Evolutionary conservation across 352 stramenopile species (phyloP).

Genomic region (Phytophthora palmivora): DNA sequence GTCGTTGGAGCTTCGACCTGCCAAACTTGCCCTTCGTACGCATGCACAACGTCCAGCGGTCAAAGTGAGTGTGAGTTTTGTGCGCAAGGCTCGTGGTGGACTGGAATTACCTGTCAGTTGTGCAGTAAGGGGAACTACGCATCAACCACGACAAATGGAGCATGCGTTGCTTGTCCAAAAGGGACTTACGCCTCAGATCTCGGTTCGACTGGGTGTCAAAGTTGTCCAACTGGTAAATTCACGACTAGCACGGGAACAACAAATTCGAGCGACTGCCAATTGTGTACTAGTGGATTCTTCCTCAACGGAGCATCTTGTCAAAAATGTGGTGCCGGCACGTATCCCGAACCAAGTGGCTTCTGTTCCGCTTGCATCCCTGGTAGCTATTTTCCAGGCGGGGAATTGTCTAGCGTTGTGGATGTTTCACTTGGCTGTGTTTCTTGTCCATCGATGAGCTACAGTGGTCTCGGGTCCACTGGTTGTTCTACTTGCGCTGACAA

Average conservation of each 20-base stretch:
- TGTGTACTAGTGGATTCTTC: slow-evolving; percentile 41
- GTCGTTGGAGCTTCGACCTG: slow-evolving; percentile 38
- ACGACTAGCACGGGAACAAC: slow-evolving; percentile 39
- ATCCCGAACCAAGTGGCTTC: slow-evolving; percentile 37
- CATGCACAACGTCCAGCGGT: slow-evolving; percentile 45
- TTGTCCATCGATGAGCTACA: slow-evolving; percentile 56
- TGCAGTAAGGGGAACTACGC: slow-evolving; percentile 51
- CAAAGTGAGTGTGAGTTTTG: slow-evolving; percentile 44
- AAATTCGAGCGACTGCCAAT: slow-evolving; percentile 36
- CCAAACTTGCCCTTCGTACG: slow-evolving; percentile 36
- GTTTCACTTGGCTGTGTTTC: slow-evolving; percentile 38
- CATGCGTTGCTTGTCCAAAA: slow-evolving; percentile 53
- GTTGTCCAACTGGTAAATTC: slow-evolving; percentile 46
- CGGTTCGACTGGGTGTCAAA: slow-evolving; percentile 32
- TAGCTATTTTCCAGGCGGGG: slow-evolving; percentile 39
- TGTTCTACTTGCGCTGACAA: slow-evolving; percentile 47
- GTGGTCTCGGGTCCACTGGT: slow-evolving; percentile 26
- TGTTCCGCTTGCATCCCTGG: slow-evolving; percentile 54
- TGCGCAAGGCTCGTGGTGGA: slow-evolving; percentile 35
- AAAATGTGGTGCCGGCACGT: slow-evolving; percentile 29
- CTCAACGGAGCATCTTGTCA: slow-evolving; percentile 42
- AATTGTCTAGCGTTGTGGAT: slow-evolving; percentile 3
- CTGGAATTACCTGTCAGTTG: slow-evolving; percentile 31
- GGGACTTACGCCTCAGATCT: slow-evolving; percentile 41
- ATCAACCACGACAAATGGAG: slow-evolving; percentile 33